phyloP scores from a whole-genome alignment of 2,329 filamentous ascomycete genomes.

The Monosporascus sp. region DNA sequence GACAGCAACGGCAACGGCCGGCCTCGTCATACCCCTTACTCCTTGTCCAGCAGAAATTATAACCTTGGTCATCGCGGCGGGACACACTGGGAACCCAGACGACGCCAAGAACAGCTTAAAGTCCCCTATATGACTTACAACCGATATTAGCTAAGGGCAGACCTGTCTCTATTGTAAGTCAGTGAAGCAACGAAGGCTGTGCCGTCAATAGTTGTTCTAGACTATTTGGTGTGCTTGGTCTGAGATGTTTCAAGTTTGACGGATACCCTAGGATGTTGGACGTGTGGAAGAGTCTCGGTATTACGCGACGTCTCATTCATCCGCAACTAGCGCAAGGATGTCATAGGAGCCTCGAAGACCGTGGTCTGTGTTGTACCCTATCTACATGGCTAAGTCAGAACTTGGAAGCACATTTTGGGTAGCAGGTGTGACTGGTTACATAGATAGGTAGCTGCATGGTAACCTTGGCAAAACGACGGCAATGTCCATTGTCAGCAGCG shows the following conservation, averaged over 20 bases:
- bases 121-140: slow-evolving; percentile 15
- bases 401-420: no score
- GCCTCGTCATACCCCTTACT: slow-evolving; percentile 17
- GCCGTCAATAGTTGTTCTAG: slow-evolving; percentile 20
- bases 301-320: no score
- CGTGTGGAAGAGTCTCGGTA: slow-evolving; percentile 8
- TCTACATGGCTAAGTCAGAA: no score
- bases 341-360: no score
- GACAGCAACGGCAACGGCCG: slow-evolving; percentile 13
- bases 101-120: slow-evolving; percentile 15
- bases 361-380: no score
- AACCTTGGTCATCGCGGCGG: slow-evolving; percentile 12
- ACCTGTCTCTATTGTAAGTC: slow-evolving; percentile 16
- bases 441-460: no score
- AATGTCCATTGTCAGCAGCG: no score
- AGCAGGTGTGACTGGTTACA: no score
- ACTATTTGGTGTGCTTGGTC: slow-evolving; percentile 16
- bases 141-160: slow-evolving; percentile 14
- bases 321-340: no score
- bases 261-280: slow-evolving; percentile 8
- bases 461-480: no score
- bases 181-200: slow-evolving; percentile 17
- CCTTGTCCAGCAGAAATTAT: slow-evolving; percentile 14
- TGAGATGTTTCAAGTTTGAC: slow-evolving; percentile 12
- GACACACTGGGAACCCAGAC: slow-evolving; percentile 11